Percentiles rank a stretch among this genome's conserved stretches.
These are phyloP conservation scores for Litsea cubeba DNA, from an alignment of 164 flowering plant species.

Conservation along the genomic window DNA sequence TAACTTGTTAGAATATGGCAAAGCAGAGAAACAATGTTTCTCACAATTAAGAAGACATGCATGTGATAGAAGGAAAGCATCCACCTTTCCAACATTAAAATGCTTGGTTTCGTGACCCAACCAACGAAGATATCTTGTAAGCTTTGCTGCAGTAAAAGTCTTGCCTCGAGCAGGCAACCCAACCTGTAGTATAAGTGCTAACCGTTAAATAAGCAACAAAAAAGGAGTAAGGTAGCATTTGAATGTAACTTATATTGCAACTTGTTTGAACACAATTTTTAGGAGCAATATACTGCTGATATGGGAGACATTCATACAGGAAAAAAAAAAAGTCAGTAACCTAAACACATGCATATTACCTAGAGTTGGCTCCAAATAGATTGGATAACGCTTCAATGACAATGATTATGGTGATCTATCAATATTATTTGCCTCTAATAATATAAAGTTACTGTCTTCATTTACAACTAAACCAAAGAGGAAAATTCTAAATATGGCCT, in stretches of 20 bases:
- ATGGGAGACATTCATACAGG: too few species aligned
- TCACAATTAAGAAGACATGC: neutral
- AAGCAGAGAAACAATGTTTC: neutral
- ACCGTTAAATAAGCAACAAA: neutral
- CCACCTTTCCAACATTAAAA: slow-evolving; percentile 98
- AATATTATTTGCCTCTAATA: too few species aligned
- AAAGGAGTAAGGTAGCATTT: neutral
- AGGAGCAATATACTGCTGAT: too few species aligned
- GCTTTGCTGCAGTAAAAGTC: slow-evolving; percentile 95
- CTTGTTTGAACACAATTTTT: neutral
- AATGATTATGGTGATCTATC: too few species aligned
- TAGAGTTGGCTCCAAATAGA: too few species aligned
- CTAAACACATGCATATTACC: too few species aligned
- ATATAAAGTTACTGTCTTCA: too few species aligned
- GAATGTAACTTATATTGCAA: neutral
- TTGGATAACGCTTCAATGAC: too few species aligned
- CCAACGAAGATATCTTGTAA: slow-evolving; percentile 98
- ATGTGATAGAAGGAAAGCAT: neutral
- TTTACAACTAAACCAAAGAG: too few species aligned
- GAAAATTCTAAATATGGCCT: too few species aligned
- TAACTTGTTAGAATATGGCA: neutral
- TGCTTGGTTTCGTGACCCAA: slow-evolving; percentile 98
- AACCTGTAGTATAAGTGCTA: slow-evolving; percentile 42
- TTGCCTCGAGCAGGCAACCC: slow-evolving; percentile 99
- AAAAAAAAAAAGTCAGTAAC: too few species aligned